Percentiles rank a stretch among this genome's conserved stretches.
Conservation (phyloP, 768 basidiomycete species). For the Rhodotorula taiwanensis region DNA sequence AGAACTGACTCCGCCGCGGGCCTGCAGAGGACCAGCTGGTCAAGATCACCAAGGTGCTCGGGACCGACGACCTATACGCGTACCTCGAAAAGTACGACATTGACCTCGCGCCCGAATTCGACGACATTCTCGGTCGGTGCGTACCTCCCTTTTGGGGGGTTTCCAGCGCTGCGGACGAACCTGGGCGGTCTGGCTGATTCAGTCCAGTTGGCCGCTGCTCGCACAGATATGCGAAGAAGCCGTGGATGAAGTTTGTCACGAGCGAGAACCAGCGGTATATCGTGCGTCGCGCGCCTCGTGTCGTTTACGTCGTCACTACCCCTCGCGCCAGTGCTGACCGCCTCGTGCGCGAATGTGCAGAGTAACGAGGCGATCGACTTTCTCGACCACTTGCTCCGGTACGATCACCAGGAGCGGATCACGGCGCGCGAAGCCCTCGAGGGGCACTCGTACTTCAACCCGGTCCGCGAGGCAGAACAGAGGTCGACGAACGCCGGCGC, state of each 20-base stretch:
- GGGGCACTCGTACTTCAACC: not conserved
- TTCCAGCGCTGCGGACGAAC: no score
- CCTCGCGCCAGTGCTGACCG: not conserved
- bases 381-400: conserved; percentile 87
- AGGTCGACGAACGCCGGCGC: not conserved
- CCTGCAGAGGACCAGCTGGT: conserved; percentile 35
- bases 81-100: conserved; percentile 66
- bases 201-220: no score
- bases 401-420: conserved; percentile 48
- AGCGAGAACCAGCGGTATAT: conserved; percentile 85
- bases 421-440: not conserved
- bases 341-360: conserved; percentile 47
- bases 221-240: conserved; percentile 59
- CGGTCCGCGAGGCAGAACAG: not conserved
- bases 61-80: conserved; percentile 30
- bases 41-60: conserved; percentile 38
- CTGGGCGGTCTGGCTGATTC: no score
- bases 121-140: conserved; percentile 77
- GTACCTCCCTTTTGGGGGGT: not conserved
- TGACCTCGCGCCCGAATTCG: conserved; percentile 89
- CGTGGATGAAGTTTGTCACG: conserved; percentile 91
- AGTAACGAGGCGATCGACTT: conserved; percentile 96
- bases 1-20: not conserved
- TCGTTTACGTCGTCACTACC: not conserved
- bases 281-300: not conserved